Base-by-base conservation (phyloP, 2,329 filamentous ascomycete species). In the Fusarium sp. region DNA sequence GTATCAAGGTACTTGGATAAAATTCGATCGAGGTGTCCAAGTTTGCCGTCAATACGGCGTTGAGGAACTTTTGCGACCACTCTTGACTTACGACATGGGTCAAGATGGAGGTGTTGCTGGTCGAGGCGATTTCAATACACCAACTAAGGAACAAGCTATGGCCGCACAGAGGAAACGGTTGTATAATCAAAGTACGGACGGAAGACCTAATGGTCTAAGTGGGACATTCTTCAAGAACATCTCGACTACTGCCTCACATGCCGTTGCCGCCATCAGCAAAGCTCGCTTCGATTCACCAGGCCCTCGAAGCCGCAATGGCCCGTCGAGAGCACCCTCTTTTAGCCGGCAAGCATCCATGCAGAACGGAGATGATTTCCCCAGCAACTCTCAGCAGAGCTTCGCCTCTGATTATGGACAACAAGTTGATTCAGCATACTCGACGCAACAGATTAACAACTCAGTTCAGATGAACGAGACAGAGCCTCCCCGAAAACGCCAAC, bases 1-100 rank as follows among this genome's bases (percentile, higher is more conserved):
- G 85, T 99, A 99, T 79, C 96, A 99, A 85, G 96, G 96, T 61
- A 99, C 96, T 6, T 99, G 96, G 96, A 97, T 99, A 79, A 94
- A 93, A 79, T 98, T 97, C 79, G 93, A 95, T 55, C 91, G 95
- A 69, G 96, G 95, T 4, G 88, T 97, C 50, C 94, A 98, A 79
- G 95, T 99, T 77, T 98, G 96, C 82, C 91, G 93, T 45, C 90
- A 92, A 73, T 92, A 92, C 75, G 90, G 89, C 16, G 93, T 96
- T 36, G 93, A 95, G 80, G 93, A 95, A 72, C 78, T 94, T 10
- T 84, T 96, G 53, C 88, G 90, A 28, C 92, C 93, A 22, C 86
- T 96, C 10, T 83, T 96, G 60, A 94, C 92, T 33, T 94, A 95
- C 80, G 93, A 95, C 78, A 93, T 95, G 85, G 91, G 90, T 60